Evolutionary conservation across 345 rosid species (phyloP), one percentile per base, ranked within the genome.

Genomic region (Conringia planisiliqua): DNA sequence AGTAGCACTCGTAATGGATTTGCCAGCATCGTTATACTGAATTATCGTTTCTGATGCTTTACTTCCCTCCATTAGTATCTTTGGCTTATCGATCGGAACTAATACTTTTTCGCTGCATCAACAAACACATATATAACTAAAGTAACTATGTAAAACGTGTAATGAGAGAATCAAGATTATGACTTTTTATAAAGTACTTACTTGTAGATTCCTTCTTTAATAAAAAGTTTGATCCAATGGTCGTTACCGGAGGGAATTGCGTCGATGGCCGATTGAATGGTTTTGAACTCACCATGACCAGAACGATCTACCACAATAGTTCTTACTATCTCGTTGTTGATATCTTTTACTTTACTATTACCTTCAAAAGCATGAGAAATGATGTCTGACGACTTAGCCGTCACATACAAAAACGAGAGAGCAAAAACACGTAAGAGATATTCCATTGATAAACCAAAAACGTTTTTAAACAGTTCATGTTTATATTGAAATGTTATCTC

Each of bases 181-280:
- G 2, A 40, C 11, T 38, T 38, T 20, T 2, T 10, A 36, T n/a
- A 36, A 51, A 17, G 3, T 18, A 6, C 75, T 47, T 68, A 74
- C 84, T 48, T 64, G 71, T 79, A 82, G 33, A 44, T 3, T 14
- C 84, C 84, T 4, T 72, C 11, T 18, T 46, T 71, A 3, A 85
- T 17, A 0, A 3, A 6, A 48, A 83, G 51, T 8, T 3, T 36
- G 27, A 46, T 76, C 87, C 87, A 82, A 0, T n/a, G 17, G 0
- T 17, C 14, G 33, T 75, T 82, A 26, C 60, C 43, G 2, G 51
- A 12, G 1, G 80, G 78, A 39, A 87, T 18, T 2, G 82, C 83
- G 35, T 87, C 56, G 36, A 78, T 73, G 44, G 80, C 86, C 0
- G 63, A 7, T 22, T 86, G 89, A 6, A 84, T 60, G 17, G 66